Evolutionary conservation across 805 yeast species (phyloP).

Genomic region (Torulaspora gathmanii): DNA sequence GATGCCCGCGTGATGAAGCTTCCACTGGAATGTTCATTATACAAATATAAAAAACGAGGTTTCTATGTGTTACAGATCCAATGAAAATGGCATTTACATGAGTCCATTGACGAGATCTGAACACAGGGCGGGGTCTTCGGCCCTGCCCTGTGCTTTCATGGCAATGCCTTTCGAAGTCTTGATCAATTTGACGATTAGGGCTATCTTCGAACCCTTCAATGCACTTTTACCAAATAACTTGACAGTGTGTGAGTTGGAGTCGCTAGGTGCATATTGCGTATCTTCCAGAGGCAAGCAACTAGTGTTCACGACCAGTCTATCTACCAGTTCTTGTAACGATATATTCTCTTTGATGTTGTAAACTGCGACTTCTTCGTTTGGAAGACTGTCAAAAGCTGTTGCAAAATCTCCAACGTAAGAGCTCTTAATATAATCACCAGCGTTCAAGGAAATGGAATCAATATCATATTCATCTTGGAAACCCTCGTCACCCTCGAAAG

Average conservation of each 20-base stretch:
- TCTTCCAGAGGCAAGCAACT: constrained; percentile 72
- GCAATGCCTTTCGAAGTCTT: constrained; percentile 45
- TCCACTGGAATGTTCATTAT: constrained; percentile 1
- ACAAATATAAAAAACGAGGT: neutral
- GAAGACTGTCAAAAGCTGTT: constrained; percentile 66
- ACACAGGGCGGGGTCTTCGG: constrained; percentile 42
- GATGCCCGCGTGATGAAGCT: neutral
- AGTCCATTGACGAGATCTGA: constrained; percentile 30
- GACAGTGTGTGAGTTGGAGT: constrained; percentile 57
- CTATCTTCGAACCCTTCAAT: constrained; percentile 37
- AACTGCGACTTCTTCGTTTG: constrained; percentile 58
- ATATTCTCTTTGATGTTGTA: constrained; percentile 53
- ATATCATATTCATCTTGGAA: constrained; percentile 91
- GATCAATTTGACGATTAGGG: constrained; percentile 53
- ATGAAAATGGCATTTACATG: constrained; percentile 14
- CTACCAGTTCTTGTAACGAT: constrained; percentile 52
- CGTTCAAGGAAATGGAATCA: constrained; percentile 62
- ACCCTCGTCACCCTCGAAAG: constrained; percentile 71
- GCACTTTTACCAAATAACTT: constrained; percentile 77
- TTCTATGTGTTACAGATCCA: constrained; percentile 3
- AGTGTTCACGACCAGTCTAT: constrained; percentile 48
- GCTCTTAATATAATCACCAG: constrained; percentile 82
- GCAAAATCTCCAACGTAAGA: constrained; percentile 74
- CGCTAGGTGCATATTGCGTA: constrained; percentile 56
- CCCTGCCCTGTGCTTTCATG: constrained; percentile 56